Evolutionary conservation across 768 basidiomycete genomes (phyloP).

Genomic region (Tremella mesenterica): DNA sequence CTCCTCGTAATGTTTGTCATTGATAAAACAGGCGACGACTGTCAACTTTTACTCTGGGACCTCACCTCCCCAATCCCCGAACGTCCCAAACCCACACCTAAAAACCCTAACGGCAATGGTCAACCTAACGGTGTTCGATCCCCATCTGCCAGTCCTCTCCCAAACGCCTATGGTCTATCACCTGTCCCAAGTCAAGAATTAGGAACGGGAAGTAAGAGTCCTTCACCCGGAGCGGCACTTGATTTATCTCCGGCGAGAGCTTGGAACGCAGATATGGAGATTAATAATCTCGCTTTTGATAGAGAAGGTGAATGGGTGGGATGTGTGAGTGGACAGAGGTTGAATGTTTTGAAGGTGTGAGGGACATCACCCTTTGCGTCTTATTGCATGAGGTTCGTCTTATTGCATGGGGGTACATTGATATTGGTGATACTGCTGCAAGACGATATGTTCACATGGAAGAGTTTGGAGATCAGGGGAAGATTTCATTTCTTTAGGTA

Average conservation of each 20-base stretch:
- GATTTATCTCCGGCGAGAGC: constrained; percentile 30
- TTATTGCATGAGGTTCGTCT: too few relatives aligned
- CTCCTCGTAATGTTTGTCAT: too few relatives aligned
- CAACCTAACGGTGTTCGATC: too few relatives aligned
- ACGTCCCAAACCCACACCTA: constrained; percentile 39
- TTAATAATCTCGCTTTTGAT: constrained; percentile 40
- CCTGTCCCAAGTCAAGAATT: constrained; percentile 17
- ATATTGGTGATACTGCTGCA: too few relatives aligned
- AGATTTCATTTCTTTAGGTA: too few relatives aligned
- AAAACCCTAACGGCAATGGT: constrained; percentile 1
- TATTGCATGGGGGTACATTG: background rate
- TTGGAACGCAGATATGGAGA: constrained; percentile 32
- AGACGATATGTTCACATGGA: too few relatives aligned
- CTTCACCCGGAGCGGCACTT: constrained; percentile 13
- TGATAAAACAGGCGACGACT: constrained; percentile 96
- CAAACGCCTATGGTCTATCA: constrained; percentile 16
- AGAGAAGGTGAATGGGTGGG: constrained; percentile 39
- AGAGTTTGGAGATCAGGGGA: too few relatives aligned
- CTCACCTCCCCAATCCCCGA: constrained; percentile 46
- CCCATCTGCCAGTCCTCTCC: background rate
- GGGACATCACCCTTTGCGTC: too few relatives aligned
- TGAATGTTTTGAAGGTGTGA: constrained; percentile 38
- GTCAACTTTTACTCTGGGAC: constrained; percentile 90
- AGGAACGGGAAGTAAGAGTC: constrained; percentile 2
- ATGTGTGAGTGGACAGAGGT: constrained; percentile 34